These are phyloP conservation scores for Davidsoniella virescens DNA, from an alignment of 2,329 filamentous ascomycete genomes.

Conservation along the genomic window DNA sequence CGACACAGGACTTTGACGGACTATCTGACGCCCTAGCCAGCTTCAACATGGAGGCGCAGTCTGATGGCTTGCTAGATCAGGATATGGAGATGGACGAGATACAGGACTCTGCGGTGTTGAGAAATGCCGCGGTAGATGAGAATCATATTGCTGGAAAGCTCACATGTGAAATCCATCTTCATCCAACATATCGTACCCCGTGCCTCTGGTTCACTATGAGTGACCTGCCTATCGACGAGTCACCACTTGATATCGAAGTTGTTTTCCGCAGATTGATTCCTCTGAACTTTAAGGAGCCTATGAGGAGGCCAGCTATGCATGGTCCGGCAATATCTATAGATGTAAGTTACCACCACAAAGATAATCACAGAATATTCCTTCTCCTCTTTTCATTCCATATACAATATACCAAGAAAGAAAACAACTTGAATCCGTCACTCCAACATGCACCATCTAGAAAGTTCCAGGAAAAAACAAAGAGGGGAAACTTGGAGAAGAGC, in stretches of 20 bases:
- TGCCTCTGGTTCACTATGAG: conserved; percentile 61
- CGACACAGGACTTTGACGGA: conserved; percentile 26
- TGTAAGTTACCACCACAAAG: conserved; percentile 35
- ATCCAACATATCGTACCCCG: conserved; percentile 58
- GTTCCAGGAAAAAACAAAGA: background rate
- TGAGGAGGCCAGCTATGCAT: conserved; percentile 44
- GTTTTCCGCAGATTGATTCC: conserved; percentile 59
- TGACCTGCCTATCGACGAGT: conserved; percentile 37
- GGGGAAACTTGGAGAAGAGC: background rate
- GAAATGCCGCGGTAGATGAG: background rate
- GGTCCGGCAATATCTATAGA: conserved; percentile 63
- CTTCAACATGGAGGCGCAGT: conserved; percentile 26
- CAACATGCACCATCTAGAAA: background rate
- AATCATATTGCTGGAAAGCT: conserved; percentile 30
- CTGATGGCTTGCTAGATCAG: conserved; percentile 21
- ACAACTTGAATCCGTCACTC: background rate
- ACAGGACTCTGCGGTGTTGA: conserved; percentile 23
- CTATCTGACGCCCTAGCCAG: conserved; percentile 24
- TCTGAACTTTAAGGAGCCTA: conserved; percentile 41
- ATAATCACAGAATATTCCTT: conserved; percentile 9
- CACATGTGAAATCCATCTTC: conserved; percentile 58
- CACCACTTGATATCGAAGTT: conserved; percentile 46
- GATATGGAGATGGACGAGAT: conserved; percentile 36
- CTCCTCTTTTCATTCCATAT: background rate
- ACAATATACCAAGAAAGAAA: background rate